Evolutionary conservation across 2,329 filamentous ascomycete genomes (phyloP).

Genomic region (Aspergillus floridensis): DNA sequence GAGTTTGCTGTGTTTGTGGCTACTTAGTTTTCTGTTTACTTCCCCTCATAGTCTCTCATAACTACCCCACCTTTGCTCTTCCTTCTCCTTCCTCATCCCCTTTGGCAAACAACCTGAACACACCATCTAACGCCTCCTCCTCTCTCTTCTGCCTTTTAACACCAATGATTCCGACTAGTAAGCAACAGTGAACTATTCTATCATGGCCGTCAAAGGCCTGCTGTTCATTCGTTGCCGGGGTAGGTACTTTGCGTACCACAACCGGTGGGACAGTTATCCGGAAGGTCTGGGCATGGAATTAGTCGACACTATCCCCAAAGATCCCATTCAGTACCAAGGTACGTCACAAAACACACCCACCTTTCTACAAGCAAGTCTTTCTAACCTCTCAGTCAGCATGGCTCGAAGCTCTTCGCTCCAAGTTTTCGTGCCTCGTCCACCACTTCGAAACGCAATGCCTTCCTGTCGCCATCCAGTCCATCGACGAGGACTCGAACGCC

Average conservation of each 20-base stretch:
- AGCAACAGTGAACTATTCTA: background rate
- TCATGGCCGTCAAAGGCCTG: conserved; percentile 19
- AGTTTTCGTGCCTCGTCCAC: conserved; percentile 8
- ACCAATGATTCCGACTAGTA: background rate
- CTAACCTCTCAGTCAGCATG: conserved; percentile 12
- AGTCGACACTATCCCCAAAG: conserved; percentile 14
- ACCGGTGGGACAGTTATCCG: conserved; percentile 19
- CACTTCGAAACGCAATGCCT: conserved; percentile 15
- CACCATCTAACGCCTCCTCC: background rate
- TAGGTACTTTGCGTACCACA: conserved; percentile 22
- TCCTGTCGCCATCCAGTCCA: conserved; percentile 3
- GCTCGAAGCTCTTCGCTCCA: conserved; percentile 12
- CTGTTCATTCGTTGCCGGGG: conserved; percentile 17
- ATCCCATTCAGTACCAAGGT: conserved; percentile 15
- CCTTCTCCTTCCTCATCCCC: too few species aligned
- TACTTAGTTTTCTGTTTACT: too few species aligned
- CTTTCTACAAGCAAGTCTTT: background rate
- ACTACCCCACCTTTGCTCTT: too few species aligned
- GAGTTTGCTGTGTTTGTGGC: too few species aligned
- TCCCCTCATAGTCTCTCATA: too few species aligned
- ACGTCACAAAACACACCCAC: background rate
- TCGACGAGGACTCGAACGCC: background rate
- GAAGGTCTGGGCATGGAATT: conserved; percentile 19
- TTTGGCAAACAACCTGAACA: background rate
- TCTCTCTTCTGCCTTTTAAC: background rate